These are phyloP conservation scores for Sungouiella blattae DNA, from an alignment of 805 yeast species.

Conservation along the genomic window DNA sequence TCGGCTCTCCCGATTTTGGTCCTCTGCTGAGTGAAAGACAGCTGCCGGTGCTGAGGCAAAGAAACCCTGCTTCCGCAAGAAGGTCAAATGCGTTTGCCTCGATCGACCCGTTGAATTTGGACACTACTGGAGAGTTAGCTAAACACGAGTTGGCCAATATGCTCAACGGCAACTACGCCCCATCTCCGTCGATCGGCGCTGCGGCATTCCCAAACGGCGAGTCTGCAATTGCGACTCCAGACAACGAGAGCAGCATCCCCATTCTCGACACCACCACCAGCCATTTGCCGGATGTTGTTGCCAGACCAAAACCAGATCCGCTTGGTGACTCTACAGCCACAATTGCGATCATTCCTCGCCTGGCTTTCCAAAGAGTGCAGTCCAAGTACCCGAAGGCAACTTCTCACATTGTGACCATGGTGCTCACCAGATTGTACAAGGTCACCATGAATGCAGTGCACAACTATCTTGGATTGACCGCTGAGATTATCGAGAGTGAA, in stretches of 20 bases:
- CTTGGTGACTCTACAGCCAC: conserved; percentile 49
- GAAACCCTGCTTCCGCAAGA: not conserved
- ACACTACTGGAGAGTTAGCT: not conserved
- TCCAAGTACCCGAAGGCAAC: conserved; percentile 81
- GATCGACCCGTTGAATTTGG: not conserved
- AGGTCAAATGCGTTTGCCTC: not conserved
- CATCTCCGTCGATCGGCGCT: conserved; percentile 1
- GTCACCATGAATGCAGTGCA: conserved; percentile 92
- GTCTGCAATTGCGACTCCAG: conserved; percentile 1
- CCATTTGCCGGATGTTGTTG: conserved; percentile 48
- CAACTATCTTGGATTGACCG: conserved; percentile 77
- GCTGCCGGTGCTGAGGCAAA: not conserved
- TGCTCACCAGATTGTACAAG: conserved; percentile 77
- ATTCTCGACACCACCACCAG: not conserved
- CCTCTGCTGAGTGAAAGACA: not conserved
- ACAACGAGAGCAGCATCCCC: not conserved
- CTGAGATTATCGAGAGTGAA: conserved; percentile 78
- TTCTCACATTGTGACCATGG: conserved; percentile 91
- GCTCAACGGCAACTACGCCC: not conserved
- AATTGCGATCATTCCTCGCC: conserved; percentile 86
- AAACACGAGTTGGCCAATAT: not conserved
- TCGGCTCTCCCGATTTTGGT: not conserved
- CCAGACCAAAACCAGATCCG: conserved; percentile 51
- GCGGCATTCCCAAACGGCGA: not conserved
- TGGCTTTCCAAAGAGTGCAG: conserved; percentile 71